Base-by-base conservation (phyloP, 1,284 basidiomycete genomes). In the Rhodotorula sp. region DNA sequence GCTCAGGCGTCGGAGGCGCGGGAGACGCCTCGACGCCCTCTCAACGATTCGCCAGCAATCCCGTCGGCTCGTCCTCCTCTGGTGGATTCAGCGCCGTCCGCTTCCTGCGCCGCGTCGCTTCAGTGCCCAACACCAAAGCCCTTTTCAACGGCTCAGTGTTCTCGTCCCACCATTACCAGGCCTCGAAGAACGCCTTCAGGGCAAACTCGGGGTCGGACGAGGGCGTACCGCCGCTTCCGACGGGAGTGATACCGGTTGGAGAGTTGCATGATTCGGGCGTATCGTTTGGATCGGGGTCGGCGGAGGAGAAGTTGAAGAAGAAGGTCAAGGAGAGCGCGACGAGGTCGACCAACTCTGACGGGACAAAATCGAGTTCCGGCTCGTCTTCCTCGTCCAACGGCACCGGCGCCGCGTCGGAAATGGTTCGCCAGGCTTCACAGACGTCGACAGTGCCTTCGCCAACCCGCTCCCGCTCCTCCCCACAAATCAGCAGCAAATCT, bases 81-180 rank as follows among this genome's bases (percentile, higher is more conserved):
- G 49, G 27, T 1, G 55, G 55, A n/a, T 56, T 36, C n/a, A 34
- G 47, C 24, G 60, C 65, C 10, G 59, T 60, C 4, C 87, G 92
- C 39, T 93, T 96, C 81, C 87, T 99, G 51, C 88, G 95, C 60
- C 88, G 95, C 51, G 95, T 98, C 55, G 93, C 94, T 2, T 96
- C 93, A 30, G 94, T 94, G 2, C 95, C 95, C 2, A 98, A 98
- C 79, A 89, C 93, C 58, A 99, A 98, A 80, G 90, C 89, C 53
- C 84, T 97, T 29, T 94, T 95, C 75, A 67, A 74, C 49, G 64
- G 72, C 47, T 70, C 74, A 10, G 67, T 76, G 47, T 71, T 75
- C 0, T 44, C 64, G 11, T 70, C 60, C 46, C 76, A 84, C 62
- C 81, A 83, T 22, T 79, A 77, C 39, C 77, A 79, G 56, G 85